phyloP scores from a whole-genome alignment of 2,329 filamentous ascomycete species.

The Pseudopithomyces maydicus region DNA sequence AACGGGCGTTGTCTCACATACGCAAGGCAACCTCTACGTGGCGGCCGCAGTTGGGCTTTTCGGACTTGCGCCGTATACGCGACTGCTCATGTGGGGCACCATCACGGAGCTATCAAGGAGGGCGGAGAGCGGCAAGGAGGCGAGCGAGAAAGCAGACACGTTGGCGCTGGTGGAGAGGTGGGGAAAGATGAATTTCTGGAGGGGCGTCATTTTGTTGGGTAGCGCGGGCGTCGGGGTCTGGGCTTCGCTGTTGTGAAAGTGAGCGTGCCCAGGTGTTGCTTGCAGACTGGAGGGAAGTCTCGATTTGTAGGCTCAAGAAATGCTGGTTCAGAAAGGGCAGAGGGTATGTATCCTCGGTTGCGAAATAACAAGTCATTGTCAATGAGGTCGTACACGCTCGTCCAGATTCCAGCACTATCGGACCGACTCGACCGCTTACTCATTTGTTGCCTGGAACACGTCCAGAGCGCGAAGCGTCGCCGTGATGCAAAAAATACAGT shows the following conservation, averaged over 20 bases:
- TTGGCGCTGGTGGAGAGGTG: slow-evolving; percentile 19
- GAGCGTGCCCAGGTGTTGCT: not conserved
- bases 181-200: slow-evolving; percentile 19
- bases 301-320: too few relatives aligned
- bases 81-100: slow-evolving; percentile 14
- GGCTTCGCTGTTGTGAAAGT: slow-evolving; percentile 5
- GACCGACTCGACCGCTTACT: too few relatives aligned
- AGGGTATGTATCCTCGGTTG: too few relatives aligned
- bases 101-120: slow-evolving; percentile 10
- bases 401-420: too few relatives aligned
- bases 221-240: slow-evolving; percentile 16
- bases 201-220: slow-evolving; percentile 15
- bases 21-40: slow-evolving; percentile 15
- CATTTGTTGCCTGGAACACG: too few relatives aligned
- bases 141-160: slow-evolving; percentile 5
- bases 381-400: too few relatives aligned
- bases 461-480: too few relatives aligned
- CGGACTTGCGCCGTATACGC: slow-evolving; percentile 20
- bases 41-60: slow-evolving; percentile 17
- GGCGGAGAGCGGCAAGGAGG: slow-evolving; percentile 8
- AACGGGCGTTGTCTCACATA: slow-evolving; percentile 1
- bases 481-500: too few relatives aligned
- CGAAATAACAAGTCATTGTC: too few relatives aligned
- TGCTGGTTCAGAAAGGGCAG: too few relatives aligned
- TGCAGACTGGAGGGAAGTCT: not conserved